Conservation (phyloP, 768 basidiomycete species). For the Trametes cingulata region DNA sequence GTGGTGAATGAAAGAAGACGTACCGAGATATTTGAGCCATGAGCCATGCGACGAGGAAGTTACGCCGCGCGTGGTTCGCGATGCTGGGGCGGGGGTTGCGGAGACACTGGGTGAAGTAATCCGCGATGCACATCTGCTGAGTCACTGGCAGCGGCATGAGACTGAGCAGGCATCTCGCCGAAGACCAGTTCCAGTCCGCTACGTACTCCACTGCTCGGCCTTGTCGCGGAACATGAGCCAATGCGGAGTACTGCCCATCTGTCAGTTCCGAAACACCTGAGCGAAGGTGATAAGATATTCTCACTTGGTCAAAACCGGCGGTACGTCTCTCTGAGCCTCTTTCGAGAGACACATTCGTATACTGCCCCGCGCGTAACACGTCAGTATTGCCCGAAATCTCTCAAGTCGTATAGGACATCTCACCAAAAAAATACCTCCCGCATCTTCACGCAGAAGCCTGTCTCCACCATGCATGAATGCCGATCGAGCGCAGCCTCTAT, state of each 20-base stretch:
- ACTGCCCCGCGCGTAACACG: conserved; percentile 41
- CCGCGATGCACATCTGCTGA: conserved; percentile 60
- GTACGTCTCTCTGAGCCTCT: conserved; percentile 66
- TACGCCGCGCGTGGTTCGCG: conserved; percentile 53
- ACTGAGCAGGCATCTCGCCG: conserved; percentile 12
- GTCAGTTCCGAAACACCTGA: conserved; percentile 40
- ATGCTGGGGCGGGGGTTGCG: conserved; percentile 54
- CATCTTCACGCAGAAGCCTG: conserved; percentile 65
- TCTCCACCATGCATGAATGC: conserved; percentile 67
- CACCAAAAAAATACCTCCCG: conserved; percentile 79
- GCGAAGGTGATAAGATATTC: conserved; percentile 6
- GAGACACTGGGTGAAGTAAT: conserved; percentile 57
- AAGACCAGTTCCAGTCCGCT: too few species aligned
- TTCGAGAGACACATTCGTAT: conserved; percentile 69
- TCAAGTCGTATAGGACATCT: conserved; percentile 31
- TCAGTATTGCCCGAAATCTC: too few species aligned
- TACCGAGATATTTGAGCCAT: conserved; percentile 68
- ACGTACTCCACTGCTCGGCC: conserved; percentile 31
- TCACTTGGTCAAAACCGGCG: conserved; percentile 57
- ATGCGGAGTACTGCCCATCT: conserved; percentile 33
- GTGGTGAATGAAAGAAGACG: neutral
- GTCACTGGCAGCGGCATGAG: conserved; percentile 42
- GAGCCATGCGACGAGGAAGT: conserved; percentile 77
- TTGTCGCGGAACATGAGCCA: conserved; percentile 27
- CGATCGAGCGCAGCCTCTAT: conserved; percentile 61